Percentiles rank a stretch among this genome's conserved stretches.
Conservation (phyloP, 257 asterid genomes). For the Petunia secreta region DNA sequence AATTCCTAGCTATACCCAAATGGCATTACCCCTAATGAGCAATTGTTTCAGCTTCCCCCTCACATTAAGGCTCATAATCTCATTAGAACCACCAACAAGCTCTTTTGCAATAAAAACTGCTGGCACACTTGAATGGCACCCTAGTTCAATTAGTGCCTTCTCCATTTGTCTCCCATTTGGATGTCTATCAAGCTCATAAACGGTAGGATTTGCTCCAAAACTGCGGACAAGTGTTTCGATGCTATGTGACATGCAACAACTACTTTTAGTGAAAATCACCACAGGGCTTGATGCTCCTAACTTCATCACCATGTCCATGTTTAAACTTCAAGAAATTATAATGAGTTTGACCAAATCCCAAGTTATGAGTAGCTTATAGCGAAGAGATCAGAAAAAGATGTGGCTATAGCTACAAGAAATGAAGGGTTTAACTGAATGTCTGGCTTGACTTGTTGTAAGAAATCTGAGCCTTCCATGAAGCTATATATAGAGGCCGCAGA, state of each 20-base stretch:
- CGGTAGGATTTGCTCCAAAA: neutral
- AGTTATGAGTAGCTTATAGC: neutral
- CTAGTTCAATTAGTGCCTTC: constrained; percentile 10
- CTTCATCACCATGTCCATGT: constrained; percentile 23
- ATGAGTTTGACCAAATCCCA: neutral
- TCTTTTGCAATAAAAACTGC: constrained; percentile 20
- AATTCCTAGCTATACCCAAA: neutral
- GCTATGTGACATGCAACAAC: constrained; percentile 16
- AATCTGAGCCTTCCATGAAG: neutral
- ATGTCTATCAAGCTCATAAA: constrained; percentile 15
- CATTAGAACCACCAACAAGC: constrained; percentile 20
- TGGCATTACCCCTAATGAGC: constrained; percentile 18
- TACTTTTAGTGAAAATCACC: neutral
- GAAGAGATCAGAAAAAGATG: neutral
- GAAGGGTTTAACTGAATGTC: neutral
- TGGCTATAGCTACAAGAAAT: neutral
- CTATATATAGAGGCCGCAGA: neutral
- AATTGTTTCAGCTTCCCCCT: neutral
- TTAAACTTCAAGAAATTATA: neutral
- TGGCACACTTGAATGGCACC: constrained; percentile 6
- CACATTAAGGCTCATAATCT: constrained; percentile 22
- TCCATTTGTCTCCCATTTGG: constrained; percentile 14
- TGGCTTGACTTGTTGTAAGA: neutral
- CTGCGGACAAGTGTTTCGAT: neutral
- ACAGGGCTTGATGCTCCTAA: neutral